Percentiles rank a stretch among this genome's conserved stretches.
Conservation (phyloP, 306 rosid genomes). For the Potentilla sterilis region DNA sequence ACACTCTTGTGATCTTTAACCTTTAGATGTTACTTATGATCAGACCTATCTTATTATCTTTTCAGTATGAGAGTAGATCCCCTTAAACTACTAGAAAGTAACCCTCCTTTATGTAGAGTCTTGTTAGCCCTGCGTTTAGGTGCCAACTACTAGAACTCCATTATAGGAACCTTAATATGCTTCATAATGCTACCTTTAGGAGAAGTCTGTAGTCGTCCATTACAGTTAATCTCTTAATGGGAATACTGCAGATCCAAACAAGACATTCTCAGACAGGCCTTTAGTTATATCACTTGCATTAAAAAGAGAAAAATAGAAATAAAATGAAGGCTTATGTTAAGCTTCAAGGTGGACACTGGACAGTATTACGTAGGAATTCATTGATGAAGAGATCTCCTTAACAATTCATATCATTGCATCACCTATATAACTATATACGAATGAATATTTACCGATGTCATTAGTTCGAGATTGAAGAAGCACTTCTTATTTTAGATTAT, state of each 20-base stretch:
- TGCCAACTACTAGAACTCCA: conserved; percentile 2
- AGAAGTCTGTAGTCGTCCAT: conserved; percentile 3
- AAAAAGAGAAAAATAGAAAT: not conserved
- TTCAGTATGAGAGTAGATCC: conserved; percentile 5
- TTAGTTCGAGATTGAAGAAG: not conserved
- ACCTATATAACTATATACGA: not conserved
- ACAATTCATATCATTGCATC: not conserved
- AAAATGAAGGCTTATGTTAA: not conserved
- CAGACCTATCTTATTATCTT: not conserved
- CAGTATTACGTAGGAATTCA: not conserved
- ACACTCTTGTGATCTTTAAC: conserved; percentile 18
- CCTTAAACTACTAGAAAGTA: not conserved
- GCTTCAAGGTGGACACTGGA: not conserved
- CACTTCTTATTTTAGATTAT: not conserved
- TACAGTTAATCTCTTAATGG: conserved; percentile 2
- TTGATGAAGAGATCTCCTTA: not conserved
- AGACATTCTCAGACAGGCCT: conserved; percentile 17
- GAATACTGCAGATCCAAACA: not conserved
- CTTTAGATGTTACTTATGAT: not conserved
- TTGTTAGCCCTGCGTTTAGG: conserved; percentile 10
- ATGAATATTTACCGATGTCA: not conserved
- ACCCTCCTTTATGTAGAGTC: not conserved
- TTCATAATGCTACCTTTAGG: conserved; percentile 14
- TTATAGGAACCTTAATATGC: conserved; percentile 12
- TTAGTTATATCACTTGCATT: not conserved